Base-by-base conservation (phyloP, 208 protist species). In the Wallacemonas collosoma region DNA sequence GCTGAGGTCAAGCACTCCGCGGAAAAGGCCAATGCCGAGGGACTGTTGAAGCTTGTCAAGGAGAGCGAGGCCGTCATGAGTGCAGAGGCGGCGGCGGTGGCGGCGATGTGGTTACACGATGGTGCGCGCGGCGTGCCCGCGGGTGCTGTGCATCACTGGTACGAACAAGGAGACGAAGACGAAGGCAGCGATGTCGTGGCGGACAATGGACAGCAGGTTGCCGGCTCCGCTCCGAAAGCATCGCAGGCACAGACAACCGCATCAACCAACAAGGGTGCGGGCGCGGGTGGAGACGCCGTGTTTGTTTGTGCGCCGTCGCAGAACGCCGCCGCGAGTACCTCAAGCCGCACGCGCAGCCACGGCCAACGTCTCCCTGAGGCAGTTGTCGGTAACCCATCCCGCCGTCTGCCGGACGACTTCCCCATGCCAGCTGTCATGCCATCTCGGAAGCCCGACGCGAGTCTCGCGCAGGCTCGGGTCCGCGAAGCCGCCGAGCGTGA, bases 41-140 rank as follows among this genome's bases (percentile, higher is more conserved):
- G 54, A 26, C 43, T 83, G 58, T 67, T 71, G 15, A 73, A 77
- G 39, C 79, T 75, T 61, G 51, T 79, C 36, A 73, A 77, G 68
- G 73, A 73, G 50, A 81, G 70, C 68, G 57, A 63, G 54, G 58
- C 15, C 15, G 76, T 77, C 61, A 81, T 70, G 68, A 70, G 65
- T 55, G 56, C 2, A 6, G 76, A 80, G 66, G 76, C 66, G 7
- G 71, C 71, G 0, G 55, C 76, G 3, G 56, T 50, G 39, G 66
- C 60, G 2, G 60, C 64, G 0, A 48, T 54, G 9, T 15, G 9
- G 17, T 44, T 55, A 1, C 51, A 64, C 60, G 60, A 65, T 35
- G 41, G 41, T 5, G 36, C 3, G 14, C 38, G 39, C 41, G 60
- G 60, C 60, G 60, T 65, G 40, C 60, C 60, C 6, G 2, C 38